Conservation (phyloP, 495 filamentous ascomycete genomes). For the Aspergillus panamensis region DNA sequence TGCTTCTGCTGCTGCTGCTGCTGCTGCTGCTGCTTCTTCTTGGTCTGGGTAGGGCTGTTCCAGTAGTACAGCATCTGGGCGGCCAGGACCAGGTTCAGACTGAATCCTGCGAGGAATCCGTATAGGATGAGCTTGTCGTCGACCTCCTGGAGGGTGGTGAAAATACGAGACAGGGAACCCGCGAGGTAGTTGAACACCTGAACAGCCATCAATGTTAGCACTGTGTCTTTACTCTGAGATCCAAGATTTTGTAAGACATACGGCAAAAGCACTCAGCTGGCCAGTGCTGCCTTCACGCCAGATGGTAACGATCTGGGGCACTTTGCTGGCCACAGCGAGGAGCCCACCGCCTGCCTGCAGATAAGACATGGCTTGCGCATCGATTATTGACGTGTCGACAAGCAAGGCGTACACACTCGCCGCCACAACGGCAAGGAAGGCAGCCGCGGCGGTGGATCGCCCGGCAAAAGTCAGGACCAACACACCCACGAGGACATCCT, state of each 20-base stretch:
- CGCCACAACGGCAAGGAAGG: slow-evolving; percentile 73
- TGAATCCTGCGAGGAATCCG: slow-evolving; percentile 84
- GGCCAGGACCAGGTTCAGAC: slow-evolving; percentile 81
- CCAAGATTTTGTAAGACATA: slow-evolving; percentile 46
- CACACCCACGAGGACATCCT: slow-evolving; percentile 84
- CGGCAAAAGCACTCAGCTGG: slow-evolving; percentile 92
- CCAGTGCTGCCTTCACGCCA: slow-evolving; percentile 83
- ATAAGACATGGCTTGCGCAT: slow-evolving; percentile 64
- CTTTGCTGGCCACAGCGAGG: slow-evolving; percentile 80
- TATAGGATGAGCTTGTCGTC: slow-evolving; percentile 93
- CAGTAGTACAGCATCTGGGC: slow-evolving; percentile 96
- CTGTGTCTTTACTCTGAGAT: too few relatives aligned
- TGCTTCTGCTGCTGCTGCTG: slow-evolving; percentile 36
- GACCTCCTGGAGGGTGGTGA: slow-evolving; percentile 94
- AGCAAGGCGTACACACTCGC: slow-evolving; percentile 60
- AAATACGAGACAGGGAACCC: slow-evolving; percentile 88
- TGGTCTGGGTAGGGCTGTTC: slow-evolving; percentile 58
- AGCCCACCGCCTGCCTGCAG: slow-evolving; percentile 83
- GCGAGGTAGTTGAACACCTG: slow-evolving; percentile 97
- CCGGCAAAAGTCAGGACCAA: slow-evolving; percentile 79
- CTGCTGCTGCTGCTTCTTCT: slow-evolving; percentile 34
- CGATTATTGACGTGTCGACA: slow-evolving; percentile 63
- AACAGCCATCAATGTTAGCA: not conserved
- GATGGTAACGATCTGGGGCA: slow-evolving; percentile 86
- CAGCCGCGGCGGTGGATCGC: slow-evolving; percentile 55